Base-by-base conservation (phyloP, 305 asterid genomes). In the Petunia hybrid region DNA sequence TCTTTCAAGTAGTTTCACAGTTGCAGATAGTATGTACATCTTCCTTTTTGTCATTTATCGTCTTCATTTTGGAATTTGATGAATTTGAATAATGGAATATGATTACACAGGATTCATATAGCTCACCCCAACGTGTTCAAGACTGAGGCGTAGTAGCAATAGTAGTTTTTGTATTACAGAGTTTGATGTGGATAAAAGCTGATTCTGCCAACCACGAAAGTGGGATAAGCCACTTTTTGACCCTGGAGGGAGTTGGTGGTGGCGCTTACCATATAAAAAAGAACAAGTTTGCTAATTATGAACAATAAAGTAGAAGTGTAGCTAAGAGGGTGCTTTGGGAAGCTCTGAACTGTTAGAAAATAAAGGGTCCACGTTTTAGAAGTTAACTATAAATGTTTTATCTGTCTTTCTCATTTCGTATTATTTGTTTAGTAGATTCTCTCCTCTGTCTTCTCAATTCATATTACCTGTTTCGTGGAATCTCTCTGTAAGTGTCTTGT, bases 301-400 rank as follows among this genome's bases (percentile, higher is more conserved):
- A 68, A 41, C 39, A 68, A 68, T 42, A 4, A 42, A 68, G 55
- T 3, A 42, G 14, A 67, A 67, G 53, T 22, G 31, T 41, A 40
- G 42, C 75, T 42, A n/a, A 42, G n/a, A 68, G 3, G 75, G 2
- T 66, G 74, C 36, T 67, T 41, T 42, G 3, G 14, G 75, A 67
- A 67, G 75, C 55, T 3, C 39, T 41, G 22, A 6, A 7, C 41
- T 39, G 41, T 36, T 7, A 2, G 42, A 7, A 16, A 68, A 3
- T 42, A n/a, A 68, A 68, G 14, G 55, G 7, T n/a, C 75, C 14
- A 68, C 41, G 55, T 68, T 68, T 68, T 68, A 67, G 75, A 40
- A 22, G 31, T 22, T 22, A 22, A 68, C 1, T 7, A 68, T 38
- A 41, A 68, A 68, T 68, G 56, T 7, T 68, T 42, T n/a, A 42